Evolutionary conservation across 352 stramenopile genomes (phyloP).

Genomic region (Thalassiosira ordinaria): DNA sequence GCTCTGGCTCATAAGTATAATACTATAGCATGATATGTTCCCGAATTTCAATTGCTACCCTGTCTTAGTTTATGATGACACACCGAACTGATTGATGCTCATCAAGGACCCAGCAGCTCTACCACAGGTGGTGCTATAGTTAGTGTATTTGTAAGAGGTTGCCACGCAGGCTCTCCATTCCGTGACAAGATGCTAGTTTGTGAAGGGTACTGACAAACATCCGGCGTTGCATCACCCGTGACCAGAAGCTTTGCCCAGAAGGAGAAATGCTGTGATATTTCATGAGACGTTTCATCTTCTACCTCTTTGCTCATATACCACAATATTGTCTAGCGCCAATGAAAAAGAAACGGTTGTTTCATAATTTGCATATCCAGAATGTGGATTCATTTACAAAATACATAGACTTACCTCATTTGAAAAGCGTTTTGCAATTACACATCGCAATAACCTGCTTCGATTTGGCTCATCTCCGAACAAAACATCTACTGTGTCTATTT

Average conservation of each 20-base stretch:
- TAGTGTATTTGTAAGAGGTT: constrained; percentile 48
- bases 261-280: constrained; percentile 62
- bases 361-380: too few species aligned
- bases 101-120: constrained; percentile 65
- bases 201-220: constrained; percentile 69
- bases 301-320: constrained; percentile 85
- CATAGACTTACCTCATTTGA: constrained; percentile 64
- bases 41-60: too few species aligned
- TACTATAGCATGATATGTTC: too few species aligned
- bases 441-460: constrained; percentile 58
- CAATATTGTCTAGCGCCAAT: constrained; percentile 57
- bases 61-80: too few species aligned
- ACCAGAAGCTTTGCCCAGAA: constrained; percentile 74
- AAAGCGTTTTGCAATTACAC: constrained; percentile 77
- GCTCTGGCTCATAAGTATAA: too few species aligned
- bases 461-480: constrained; percentile 45
- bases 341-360: too few species aligned
- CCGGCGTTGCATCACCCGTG: constrained; percentile 56
- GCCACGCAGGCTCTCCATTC: constrained; percentile 56
- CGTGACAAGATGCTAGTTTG: constrained; percentile 62
- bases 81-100: too few species aligned
- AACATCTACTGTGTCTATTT: constrained; percentile 26
- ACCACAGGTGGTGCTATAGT: constrained; percentile 60
- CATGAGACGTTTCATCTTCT: constrained; percentile 36
- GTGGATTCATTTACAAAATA: too few species aligned